Evolutionary conservation across 176 grass and related monocot species (phyloP).

Genomic region (maize (Zea mays)): Zm-B73-REFERENCE-NAM-5.0 NC_050104.1:160800501-160801000

Average conservation of each 20-base stretch:
- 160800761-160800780: conserved; percentile 55
- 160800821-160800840: conserved; percentile 69
- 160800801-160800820: conserved; percentile 48
- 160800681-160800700: neutral
- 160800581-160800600: no score
- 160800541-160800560: no score
- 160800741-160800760: conserved; percentile 63
- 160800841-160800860: conserved; percentile 59
- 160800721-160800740: conserved; percentile 38
- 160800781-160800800: conserved; percentile 65
- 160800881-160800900: conserved; percentile 14
- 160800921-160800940: conserved; percentile 51
- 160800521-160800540: no score
- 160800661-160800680: no score
- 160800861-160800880: conserved; percentile 41
- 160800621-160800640: no score
- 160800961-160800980: conserved; percentile 42
- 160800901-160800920: conserved; percentile 35
- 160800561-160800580: no score
- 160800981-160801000: conserved; percentile 58
- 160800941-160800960: conserved; percentile 43
- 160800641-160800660: no score
- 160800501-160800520: no score
- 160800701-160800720: conserved; percentile 36
- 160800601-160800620: no score